Evolutionary conservation across 257 asterid species (phyloP), one percentile per base, ranked within the genome.

Genomic region (Solanum virginianum): DNA sequence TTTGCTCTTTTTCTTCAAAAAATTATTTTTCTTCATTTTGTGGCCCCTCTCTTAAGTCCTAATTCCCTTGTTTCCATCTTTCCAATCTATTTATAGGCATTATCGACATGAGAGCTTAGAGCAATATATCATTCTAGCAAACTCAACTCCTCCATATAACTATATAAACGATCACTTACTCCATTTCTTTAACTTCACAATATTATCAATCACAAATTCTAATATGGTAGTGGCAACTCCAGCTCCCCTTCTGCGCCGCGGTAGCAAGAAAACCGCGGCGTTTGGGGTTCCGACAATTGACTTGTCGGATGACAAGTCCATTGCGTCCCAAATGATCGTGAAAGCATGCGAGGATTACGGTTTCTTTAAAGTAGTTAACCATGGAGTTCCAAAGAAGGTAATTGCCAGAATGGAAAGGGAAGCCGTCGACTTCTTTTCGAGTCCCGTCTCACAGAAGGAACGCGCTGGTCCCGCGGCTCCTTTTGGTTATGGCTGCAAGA

Each of bases 401-500:
- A 88, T 93, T 45, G 83, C 93, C 2, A 83, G 87, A 10, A 86
- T 93, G 20, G 97, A 95, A 80, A 85, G 17, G 15, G 89, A 92
- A 68, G 91, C 92, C 4, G 85, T 18, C 1, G 51, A 86, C 3
- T 95, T 95, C 80, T 95, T 95, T 86, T 85, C 90, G 0, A 88
- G 86, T 41, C 85, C 95, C 7, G 87, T 89, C n/a, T 87, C 86
- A 8, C 89, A 92, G 72, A 94, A 95, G 90, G 85, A 88, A 12
- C 88, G 79, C 81, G 91, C 95, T 59, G 92, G 92, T 22, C 90
- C 93, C 0, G 86, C 97, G 1, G 57, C 68, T 60, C 97, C 98
- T 0, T 94, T 93, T 47, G 98, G 98, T 0, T 95, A 95, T 63
- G 98, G 98, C 2, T 90, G 91, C 83, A 95, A 92, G 89, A 92